Conservation (phyloP, 176 grass and related monocot species). For the Thinopyrum elongatum region DNA sequence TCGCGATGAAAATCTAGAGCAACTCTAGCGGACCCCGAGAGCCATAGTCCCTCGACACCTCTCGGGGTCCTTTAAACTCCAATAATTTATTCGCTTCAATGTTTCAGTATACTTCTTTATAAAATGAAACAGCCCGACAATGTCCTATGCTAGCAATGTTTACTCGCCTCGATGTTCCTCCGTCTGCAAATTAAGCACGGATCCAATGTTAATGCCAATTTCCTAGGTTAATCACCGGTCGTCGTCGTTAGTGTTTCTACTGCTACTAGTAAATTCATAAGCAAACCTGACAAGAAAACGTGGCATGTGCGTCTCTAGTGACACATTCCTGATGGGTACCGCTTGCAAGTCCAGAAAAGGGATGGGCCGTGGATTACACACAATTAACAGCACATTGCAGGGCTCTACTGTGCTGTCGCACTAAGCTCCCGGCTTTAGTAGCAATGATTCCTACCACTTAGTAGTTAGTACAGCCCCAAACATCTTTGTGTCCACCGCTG, state of each 20-base stretch:
- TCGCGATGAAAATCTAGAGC: too few relatives aligned
- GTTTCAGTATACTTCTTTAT: neutral
- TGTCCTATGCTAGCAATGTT: neutral
- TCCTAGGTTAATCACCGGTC: neutral
- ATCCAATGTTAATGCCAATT: neutral
- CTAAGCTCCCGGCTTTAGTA: neutral
- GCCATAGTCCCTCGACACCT: neutral
- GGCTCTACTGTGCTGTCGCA: slow-evolving; percentile 17
- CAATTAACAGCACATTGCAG: slow-evolving; percentile 16
- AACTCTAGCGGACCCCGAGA: neutral
- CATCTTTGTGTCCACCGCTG: slow-evolving; percentile 1
- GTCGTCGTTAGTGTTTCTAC: neutral
- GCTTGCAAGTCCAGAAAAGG: neutral
- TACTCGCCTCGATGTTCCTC: neutral
- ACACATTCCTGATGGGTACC: neutral
- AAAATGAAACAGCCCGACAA: neutral
- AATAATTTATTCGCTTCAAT: neutral
- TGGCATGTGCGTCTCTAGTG: neutral
- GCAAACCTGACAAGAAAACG: neutral
- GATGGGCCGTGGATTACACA: too few relatives aligned
- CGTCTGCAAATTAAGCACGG: neutral
- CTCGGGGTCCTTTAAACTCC: neutral
- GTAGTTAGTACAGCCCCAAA: neutral
- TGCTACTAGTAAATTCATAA: too few relatives aligned
- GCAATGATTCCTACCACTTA: slow-evolving; percentile 24